Base-by-base conservation (phyloP, 441 rosid species). In the Sinapis alba region DNA sequence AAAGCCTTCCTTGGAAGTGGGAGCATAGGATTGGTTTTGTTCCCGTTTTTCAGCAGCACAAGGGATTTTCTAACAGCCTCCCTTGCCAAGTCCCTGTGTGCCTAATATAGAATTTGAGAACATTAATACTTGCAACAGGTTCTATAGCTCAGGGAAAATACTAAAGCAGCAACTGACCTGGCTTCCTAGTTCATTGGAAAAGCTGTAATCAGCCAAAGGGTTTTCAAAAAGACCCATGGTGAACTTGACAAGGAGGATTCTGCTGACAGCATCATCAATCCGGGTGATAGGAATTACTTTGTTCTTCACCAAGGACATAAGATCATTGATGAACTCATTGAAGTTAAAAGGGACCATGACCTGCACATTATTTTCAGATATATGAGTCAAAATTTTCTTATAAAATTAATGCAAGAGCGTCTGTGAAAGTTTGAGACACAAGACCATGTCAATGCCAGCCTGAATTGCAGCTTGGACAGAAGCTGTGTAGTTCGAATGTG, bases 401-500 rank as follows among this genome's bases (percentile, higher is more conserved):
- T 24, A 20, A 10, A n/a, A n/a, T 38, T 18, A 60, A 19, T n/a
- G 7, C 64, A 70, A 56, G 68, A 71, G 23, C 27, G 80, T 54
- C 62, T 45, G 45, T 65, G 4, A 45, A 38, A 64, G 45, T 57
- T 56, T 61, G 38, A 54, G 24, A 79, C 76, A 80, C 67, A 45
- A 51, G 53, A 89, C 95, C 92, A 89, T 88, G 69, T 90, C 95
- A 62, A 90, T 88, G 24, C 95, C 95, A 78, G 95, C 95, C 58
- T 79, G 81, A 81, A 89, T 81, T 6, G 89, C 88, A 57, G 86
- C 88, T 77, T 66, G 80, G 58, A 88, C 88, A 16, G 95, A 89
- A 73, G 84, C 87, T 47, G 88, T 83, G 77, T 86, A 90, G 84
- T 90, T 80, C 1, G 69, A 62, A 77, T 86, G 86, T 1, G 87